Base-by-base conservation (phyloP, 2,329 filamentous ascomycete genomes). In the Microcyclospora tardicrescens region DNA sequence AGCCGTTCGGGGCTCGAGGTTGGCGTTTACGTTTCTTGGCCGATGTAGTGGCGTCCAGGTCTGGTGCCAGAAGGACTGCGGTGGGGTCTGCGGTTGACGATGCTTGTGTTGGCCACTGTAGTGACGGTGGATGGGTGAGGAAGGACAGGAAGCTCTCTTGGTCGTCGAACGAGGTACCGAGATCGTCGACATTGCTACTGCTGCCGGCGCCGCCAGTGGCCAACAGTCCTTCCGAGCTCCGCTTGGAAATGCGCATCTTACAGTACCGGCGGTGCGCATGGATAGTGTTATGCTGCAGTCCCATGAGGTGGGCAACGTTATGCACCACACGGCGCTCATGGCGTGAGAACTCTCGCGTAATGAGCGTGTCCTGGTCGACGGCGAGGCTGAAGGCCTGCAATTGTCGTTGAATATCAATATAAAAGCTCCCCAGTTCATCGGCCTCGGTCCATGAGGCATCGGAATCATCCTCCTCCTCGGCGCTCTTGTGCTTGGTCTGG, bases 371-470 rank as follows among this genome's bases (percentile, higher is more conserved):
- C 19, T 28, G 34, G 11, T 35, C 34, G 16, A 8, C 16, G 6
- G 34, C 24, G 34, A 35, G 34, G 16, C 24, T 28, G 34, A 35
- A 35, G 34, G 24, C 16, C n/a, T 35, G n/a, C 10, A 35, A 16
- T 15, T 35, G 34, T 10, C 11, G 16, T 11, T 27, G 34, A 6
- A 27, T 35, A 5, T 16, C n/a, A 12, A 27, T 15, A n/a, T 35
- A 35, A 16, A 35, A 35, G 16, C 13, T 16, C 12, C 34, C 34
- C n/a, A 13, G n/a, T 12, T 35, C 34, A 14, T 35, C 34, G 13
- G 24, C 34, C 5, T 27, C 9, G 12, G 34, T 35, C 34, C 34
- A 35, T 3, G 34, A 35, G 19, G 16, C 24, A 15, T 35, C 34
- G 19, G 16, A 27, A 12, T 35, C 34, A 13, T 34, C 33, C 14